Base-by-base conservation (phyloP, 257 asterid genomes). In the Buddleja alternifolia region DNA sequence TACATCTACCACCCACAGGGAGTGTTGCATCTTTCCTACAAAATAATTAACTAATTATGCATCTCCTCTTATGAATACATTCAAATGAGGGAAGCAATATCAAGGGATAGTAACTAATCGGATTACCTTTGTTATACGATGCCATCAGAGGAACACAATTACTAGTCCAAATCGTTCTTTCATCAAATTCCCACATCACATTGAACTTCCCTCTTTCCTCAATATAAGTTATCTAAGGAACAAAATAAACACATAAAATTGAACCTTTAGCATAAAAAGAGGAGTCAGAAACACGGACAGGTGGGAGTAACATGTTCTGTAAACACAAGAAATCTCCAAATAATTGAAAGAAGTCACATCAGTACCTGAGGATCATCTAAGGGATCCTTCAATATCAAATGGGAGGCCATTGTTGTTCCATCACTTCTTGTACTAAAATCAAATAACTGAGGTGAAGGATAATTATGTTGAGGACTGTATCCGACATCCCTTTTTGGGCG, bases 21-120 rank as follows among this genome's bases (percentile, higher is more conserved):
- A 90, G 79, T 93, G 99, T 57, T 88, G 97, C 88, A 79, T 80
- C 82, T 90, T 93, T 48, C 90, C 99, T 93, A 76, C 78, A 82
- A 71, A 69, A 60, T 52, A 75, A 61, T 23, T 17, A 36, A 53
- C 19, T 69, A 39, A 19, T 25, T 46, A 44, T 55, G 36, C 59
- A 67, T 60, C 36, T 29, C 37, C 48, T 51, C 24, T 50, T 42
- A 53, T 45, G 41, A 64, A 63, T 60, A 32, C 54, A 52, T 48
- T 63, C 34, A 51, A 39, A 60, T 55, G 40, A 66, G 20, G 24
- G 11, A 50, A 73, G 34, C 20, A 67, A 17, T 17, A 54, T 37
- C 29, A 57, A 40, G 16, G 11, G 41, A 42, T 29, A 36, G 73
- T 77, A 60, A 67, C 59, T 46, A 66, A 29, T 56, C 58, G 51